Evolutionary conservation across 2,329 filamentous ascomycete genomes (phyloP).

Genomic region (Epichloe sp.): DNA sequence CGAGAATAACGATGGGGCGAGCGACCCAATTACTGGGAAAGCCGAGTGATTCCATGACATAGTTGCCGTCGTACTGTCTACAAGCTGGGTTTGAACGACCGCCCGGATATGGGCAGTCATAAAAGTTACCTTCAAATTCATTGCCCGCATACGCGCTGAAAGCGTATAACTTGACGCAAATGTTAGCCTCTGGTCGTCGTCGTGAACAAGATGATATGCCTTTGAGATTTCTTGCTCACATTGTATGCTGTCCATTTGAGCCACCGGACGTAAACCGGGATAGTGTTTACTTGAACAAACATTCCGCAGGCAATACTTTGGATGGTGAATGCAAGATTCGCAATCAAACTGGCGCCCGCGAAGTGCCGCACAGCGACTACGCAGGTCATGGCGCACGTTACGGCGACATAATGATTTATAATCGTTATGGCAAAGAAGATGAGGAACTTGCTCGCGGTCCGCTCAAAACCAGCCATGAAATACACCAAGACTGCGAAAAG

Average conservation of each 20-base stretch:
- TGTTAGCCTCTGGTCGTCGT: slow-evolving; percentile 8
- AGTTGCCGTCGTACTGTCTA: slow-evolving; percentile 53
- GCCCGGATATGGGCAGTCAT: slow-evolving; percentile 53
- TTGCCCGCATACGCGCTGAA: slow-evolving; percentile 61
- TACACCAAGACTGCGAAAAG: slow-evolving; percentile 61
- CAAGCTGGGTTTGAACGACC: slow-evolving; percentile 53
- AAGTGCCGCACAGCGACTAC: slow-evolving; percentile 55
- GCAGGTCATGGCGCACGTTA: slow-evolving; percentile 57
- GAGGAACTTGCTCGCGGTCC: slow-evolving; percentile 51
- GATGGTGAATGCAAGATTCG: slow-evolving; percentile 58
- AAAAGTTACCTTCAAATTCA: slow-evolving; percentile 60
- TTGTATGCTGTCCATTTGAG: slow-evolving; percentile 43
- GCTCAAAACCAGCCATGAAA: slow-evolving; percentile 64
- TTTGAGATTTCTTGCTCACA: not conserved
- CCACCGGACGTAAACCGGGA: slow-evolving; percentile 69
- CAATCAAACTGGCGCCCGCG: slow-evolving; percentile 56
- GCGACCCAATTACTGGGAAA: slow-evolving; percentile 55
- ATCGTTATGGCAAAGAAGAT: slow-evolving; percentile 57
- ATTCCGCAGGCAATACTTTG: slow-evolving; percentile 66
- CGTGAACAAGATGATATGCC: not conserved
- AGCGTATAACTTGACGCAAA: slow-evolving; percentile 43
- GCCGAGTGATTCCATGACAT: slow-evolving; percentile 55
- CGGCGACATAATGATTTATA: slow-evolving; percentile 59
- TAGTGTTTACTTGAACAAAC: slow-evolving; percentile 60
- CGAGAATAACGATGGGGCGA: slow-evolving; percentile 49